Evolutionary conservation across 192 early-diverging fungal species (phyloP).

Genomic region (Rhizophagus prolifer): DNA sequence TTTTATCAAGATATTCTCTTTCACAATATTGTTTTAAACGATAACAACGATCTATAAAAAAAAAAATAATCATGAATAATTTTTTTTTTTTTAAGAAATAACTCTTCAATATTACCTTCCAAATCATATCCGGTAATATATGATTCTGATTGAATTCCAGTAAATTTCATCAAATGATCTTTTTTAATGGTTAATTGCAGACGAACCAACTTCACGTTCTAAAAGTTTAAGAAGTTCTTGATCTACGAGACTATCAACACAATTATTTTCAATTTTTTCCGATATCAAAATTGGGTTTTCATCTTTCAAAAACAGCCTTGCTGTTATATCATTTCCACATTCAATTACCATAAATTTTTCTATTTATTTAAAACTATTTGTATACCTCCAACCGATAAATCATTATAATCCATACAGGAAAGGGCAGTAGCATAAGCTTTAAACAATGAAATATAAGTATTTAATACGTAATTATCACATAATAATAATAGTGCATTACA

Average conservation of each 20-base stretch:
- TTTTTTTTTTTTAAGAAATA: not conserved
- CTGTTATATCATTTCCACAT: constrained; percentile 55
- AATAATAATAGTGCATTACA: not conserved
- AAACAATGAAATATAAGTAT: not conserved
- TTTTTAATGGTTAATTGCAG: not conserved
- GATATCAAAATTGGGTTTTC: not conserved
- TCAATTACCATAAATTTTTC: constrained; percentile 57
- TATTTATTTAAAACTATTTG: not conserved
- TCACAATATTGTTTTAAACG: too few relatives aligned
- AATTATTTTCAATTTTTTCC: not conserved
- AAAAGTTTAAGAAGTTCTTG: not conserved
- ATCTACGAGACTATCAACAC: not conserved
- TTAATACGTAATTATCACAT: not conserved
- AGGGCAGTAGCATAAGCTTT: not conserved
- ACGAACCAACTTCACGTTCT: not conserved
- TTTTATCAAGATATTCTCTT: too few relatives aligned
- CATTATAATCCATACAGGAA: too few relatives aligned
- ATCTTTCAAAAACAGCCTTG: not conserved
- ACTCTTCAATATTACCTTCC: not conserved
- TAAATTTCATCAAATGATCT: too few relatives aligned
- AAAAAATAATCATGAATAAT: too few relatives aligned
- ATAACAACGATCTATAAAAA: too few relatives aligned
- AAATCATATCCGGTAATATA: not conserved
- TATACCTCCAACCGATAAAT: not conserved
- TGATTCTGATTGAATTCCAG: not conserved